phyloP scores from a whole-genome alignment of 1,139 yeast species.

The Saccharomyces hybrid region DNA sequence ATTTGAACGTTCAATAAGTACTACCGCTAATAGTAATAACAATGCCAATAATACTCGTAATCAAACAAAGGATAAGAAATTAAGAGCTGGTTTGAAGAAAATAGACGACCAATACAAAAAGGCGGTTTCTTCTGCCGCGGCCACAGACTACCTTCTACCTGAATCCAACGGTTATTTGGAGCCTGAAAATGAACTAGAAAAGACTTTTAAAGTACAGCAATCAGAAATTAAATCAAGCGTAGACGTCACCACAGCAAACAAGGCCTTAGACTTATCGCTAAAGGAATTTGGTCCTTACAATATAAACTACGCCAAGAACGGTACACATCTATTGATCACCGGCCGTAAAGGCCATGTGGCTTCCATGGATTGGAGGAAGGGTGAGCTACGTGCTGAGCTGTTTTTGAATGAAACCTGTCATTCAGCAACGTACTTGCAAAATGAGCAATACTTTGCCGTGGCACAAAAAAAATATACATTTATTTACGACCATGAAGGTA shows the following conservation, averaged over 20 bases:
- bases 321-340: constrained; percentile 74
- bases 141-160: constrained; percentile 75
- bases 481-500: constrained; percentile 84
- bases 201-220: constrained; percentile 78
- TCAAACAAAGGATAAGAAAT: constrained; percentile 45
- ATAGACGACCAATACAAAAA: constrained; percentile 68
- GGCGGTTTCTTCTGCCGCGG: constrained; percentile 77
- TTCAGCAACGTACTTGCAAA: constrained; percentile 84
- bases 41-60: background rate
- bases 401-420: constrained; percentile 82
- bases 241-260: constrained; percentile 65
- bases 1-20: constrained; percentile 16
- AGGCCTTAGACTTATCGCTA: constrained; percentile 66
- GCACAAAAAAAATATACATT: constrained; percentile 95
- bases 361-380: constrained; percentile 91
- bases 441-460: constrained; percentile 89
- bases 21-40: background rate
- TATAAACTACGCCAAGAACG: constrained; percentile 76
- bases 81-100: constrained; percentile 56
- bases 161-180: constrained; percentile 83
- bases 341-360: constrained; percentile 95
- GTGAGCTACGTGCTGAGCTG: constrained; percentile 71
- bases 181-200: constrained; percentile 86
- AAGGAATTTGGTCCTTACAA: constrained; percentile 82
- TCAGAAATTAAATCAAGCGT: constrained; percentile 69